Conservation (phyloP, 805 yeast species). For the Ascoidea rubescens region DNA sequence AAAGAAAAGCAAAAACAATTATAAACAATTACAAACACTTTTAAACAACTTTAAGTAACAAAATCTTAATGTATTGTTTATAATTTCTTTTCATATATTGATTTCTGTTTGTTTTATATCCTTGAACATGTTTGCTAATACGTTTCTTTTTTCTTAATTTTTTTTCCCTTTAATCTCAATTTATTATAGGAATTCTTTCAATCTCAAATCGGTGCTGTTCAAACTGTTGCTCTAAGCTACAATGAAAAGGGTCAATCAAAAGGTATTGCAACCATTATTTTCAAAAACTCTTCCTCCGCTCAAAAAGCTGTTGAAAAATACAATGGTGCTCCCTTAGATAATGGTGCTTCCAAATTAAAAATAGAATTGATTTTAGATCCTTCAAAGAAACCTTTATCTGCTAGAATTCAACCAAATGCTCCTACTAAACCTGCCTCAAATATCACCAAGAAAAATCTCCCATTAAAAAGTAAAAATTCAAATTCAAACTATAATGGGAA, state of each 20-base stretch:
- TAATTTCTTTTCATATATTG: too few species aligned
- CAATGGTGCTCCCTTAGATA: constrained; percentile 85
- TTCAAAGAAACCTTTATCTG: constrained; percentile 53
- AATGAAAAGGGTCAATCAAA: constrained; percentile 81
- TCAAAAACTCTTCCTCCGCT: constrained; percentile 78
- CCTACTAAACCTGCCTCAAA: constrained; percentile 11
- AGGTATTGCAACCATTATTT: constrained; percentile 82
- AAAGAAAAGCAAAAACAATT: too few species aligned
- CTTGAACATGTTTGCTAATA: constrained; percentile 1
- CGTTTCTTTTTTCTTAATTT: constrained; percentile 1
- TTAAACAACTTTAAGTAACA: too few species aligned
- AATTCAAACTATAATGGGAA: constrained; percentile 5
- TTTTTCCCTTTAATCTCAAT: constrained; percentile 1
- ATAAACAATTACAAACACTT: too few species aligned
- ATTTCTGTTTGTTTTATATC: not conserved
- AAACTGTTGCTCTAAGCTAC: constrained; percentile 56
- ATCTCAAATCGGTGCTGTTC: constrained; percentile 77
- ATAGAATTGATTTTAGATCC: constrained; percentile 82
- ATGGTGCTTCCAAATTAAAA: constrained; percentile 64
- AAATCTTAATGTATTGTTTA: too few species aligned
- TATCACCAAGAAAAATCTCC: constrained; percentile 11
- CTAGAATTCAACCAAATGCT: constrained; percentile 49
- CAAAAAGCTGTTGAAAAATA: constrained; percentile 80
- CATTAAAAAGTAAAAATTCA: constrained; percentile 3
- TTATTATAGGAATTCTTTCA: constrained; percentile 68